Conservation (phyloP, 208 protist species). For the Vickermania ingenoplastis region DNA sequence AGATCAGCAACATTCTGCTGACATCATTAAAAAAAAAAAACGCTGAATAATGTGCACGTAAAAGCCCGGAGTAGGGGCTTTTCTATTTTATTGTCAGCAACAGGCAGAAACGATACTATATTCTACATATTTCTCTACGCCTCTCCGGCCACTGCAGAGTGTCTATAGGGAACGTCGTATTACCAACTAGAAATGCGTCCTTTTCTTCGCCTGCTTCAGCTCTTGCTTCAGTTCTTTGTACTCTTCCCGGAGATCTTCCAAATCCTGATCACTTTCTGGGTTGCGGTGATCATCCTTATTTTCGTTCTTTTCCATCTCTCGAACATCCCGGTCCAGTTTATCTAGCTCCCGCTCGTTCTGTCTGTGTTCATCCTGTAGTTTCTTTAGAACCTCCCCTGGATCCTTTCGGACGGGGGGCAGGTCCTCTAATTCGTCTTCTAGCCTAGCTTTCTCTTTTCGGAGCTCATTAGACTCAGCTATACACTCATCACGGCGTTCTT, state of each 20-base stretch:
- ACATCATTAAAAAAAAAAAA: neutral
- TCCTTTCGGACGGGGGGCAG: conserved; percentile 17
- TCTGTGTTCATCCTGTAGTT: conserved; percentile 35
- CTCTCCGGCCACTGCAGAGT: neutral
- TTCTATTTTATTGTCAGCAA: no score
- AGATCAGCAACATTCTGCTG: conserved; percentile 1
- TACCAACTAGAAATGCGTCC: conserved; percentile 3
- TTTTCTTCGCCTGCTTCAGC: conserved; percentile 25
- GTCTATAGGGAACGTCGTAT: neutral
- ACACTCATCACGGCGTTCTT: conserved; percentile 42
- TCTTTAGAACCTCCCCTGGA: conserved; percentile 16
- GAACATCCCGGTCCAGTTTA: conserved; percentile 33
- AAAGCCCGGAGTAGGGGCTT: no score
- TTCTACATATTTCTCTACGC: neutral
- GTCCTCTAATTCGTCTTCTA: conserved; percentile 35
- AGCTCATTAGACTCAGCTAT: conserved; percentile 23
- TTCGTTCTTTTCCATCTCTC: conserved; percentile 11
- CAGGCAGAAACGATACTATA: no score
- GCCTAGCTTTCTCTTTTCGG: conserved; percentile 22
- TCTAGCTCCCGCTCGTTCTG: conserved; percentile 28
- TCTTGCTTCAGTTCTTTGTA: conserved; percentile 66
- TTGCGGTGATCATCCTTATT: conserved; percentile 5
- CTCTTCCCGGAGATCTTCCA: conserved; percentile 56
- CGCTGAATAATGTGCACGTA: neutral
- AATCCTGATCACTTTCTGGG: conserved; percentile 10